A percentile compares a stretch with the other conserved stretches of the same genome.
phyloP scores from a whole-genome alignment of 139 green algal genomes.

The Tetradesmus lagerheimii region DNA sequence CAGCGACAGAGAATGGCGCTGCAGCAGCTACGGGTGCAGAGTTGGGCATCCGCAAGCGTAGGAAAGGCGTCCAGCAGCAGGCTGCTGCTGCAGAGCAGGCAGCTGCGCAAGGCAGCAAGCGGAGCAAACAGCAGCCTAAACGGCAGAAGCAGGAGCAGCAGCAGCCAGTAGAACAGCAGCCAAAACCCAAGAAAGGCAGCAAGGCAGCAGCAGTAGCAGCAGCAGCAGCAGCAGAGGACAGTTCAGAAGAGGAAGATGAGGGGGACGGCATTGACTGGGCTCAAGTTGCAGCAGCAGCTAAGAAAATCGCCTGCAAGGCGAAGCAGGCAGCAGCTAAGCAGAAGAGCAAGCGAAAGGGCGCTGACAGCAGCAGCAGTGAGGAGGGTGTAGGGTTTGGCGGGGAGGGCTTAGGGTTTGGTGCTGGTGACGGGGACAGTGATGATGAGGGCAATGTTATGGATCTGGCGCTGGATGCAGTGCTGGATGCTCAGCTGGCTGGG shows the following conservation, averaged over 20 bases:
- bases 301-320: not conserved
- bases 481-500: conserved; percentile 33
- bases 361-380: not conserved
- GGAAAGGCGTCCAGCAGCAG: not conserved
- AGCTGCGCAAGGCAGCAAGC: not conserved
- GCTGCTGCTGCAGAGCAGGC: not conserved
- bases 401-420: not conserved
- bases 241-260: conserved; percentile 9
- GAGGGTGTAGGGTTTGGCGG: not conserved
- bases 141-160: conserved; percentile 18
- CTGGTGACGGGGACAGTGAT: not conserved
- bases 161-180: not conserved
- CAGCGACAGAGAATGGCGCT: not conserved
- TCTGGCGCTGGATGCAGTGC: conserved; percentile 48
- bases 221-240: not conserved
- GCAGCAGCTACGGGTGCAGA: conserved; percentile 6
- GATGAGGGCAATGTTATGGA: conserved; percentile 43
- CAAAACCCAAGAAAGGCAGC: not conserved
- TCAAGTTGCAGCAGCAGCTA: conserved; percentile 11
- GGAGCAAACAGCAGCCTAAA: not conserved
- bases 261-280: conserved; percentile 35
- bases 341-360: not conserved
- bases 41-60: not conserved
- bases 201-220: not conserved
- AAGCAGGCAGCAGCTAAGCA: not conserved